These are phyloP conservation scores for Phytopythium kandeliae DNA, from an alignment of 352 stramenopile genomes.

Conservation along the genomic window DNA sequence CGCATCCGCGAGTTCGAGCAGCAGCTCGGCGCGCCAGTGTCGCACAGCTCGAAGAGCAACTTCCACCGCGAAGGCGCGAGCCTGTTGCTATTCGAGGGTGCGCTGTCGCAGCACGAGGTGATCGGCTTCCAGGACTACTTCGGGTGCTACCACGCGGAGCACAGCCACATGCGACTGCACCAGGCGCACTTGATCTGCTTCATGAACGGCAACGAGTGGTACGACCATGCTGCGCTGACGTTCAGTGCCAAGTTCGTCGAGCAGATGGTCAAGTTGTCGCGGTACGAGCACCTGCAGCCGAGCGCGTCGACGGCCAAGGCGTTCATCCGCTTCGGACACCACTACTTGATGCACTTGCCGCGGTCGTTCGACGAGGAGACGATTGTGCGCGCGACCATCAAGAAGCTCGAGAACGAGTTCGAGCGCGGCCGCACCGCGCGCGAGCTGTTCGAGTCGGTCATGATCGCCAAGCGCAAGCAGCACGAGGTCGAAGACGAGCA, in stretches of 20 bases:
- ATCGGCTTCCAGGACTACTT: constrained; percentile 74
- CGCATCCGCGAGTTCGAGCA: constrained; percentile 61
- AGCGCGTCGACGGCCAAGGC: constrained; percentile 42
- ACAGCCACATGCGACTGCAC: constrained; percentile 47
- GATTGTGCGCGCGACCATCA: constrained; percentile 61
- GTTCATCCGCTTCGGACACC: constrained; percentile 70
- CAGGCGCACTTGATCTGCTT: constrained; percentile 72
- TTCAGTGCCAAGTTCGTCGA: constrained; percentile 71
- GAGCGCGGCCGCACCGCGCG: constrained; percentile 63
- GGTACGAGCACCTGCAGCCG: constrained; percentile 57
- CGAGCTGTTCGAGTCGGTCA: constrained; percentile 69
- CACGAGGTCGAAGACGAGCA: constrained; percentile 13
- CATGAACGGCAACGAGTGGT: constrained; percentile 66
- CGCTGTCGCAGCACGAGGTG: constrained; percentile 47
- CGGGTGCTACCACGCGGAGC: constrained; percentile 38
- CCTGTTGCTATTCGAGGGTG: constrained; percentile 72
- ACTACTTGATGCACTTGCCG: constrained; percentile 77
- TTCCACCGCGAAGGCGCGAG: constrained; percentile 61
- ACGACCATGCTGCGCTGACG: constrained; percentile 46
- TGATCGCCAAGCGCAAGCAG: constrained; percentile 47
- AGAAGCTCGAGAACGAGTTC: constrained; percentile 73
- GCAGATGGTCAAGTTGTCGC: constrained; percentile 73
- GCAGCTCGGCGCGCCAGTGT: constrained; percentile 47
- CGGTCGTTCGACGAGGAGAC: constrained; percentile 75
- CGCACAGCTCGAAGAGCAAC: constrained; percentile 29